Evolutionary conservation across 2,329 filamentous ascomycete species (phyloP), one percentile per base, ranked within the genome.

Genomic region (Penicillium sp.): DNA sequence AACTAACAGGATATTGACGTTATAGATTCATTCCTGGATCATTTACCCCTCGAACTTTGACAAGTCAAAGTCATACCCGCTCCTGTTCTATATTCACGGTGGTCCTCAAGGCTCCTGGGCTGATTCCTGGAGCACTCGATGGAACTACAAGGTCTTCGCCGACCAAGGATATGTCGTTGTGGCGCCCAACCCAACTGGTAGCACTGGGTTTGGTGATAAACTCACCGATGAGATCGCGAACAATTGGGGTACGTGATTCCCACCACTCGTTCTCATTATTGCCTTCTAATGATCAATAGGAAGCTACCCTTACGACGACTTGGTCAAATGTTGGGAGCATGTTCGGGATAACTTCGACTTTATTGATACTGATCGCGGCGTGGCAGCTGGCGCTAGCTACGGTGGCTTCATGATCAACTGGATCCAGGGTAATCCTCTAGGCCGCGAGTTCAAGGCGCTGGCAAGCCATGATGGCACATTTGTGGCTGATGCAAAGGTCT

Each of bases 391-490:
- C 16, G 75, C 74, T 46, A 73, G 70, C 48, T 78, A 72, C 58
- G 76, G 76, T 49, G 76, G 73, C 0, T 78, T 76, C 67, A 82
- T 82, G 70, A 71, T 75, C 68, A 83, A 96, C 72, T 96, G 92
- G 92, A 91, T 96, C 66, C 91, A 96, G 75, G 92, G 92, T 8
- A 89, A 94, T 61, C 82, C 85, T 1, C 82, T 97, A 0, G 92
- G 91, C 21, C 86, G 90, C 29, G 86, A 88, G 64, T 95, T 97
- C 82, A 91, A 91, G 74, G 91, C 91, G 0, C 81, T 97, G 4
- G 91, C 96, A 29, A 92, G 87, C 66, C 92, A 96, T 71, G 91
- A 96, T 65, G 92, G 92, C 47, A 88, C 92, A 53, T 94, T 92
- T 74, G 89, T 86, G 66, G 76, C 79, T 57, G 73, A 78, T 13